Evolutionary conservation across 208 protist genomes (phyloP).

Genomic region (Trichomonas vaginalis): DNA sequence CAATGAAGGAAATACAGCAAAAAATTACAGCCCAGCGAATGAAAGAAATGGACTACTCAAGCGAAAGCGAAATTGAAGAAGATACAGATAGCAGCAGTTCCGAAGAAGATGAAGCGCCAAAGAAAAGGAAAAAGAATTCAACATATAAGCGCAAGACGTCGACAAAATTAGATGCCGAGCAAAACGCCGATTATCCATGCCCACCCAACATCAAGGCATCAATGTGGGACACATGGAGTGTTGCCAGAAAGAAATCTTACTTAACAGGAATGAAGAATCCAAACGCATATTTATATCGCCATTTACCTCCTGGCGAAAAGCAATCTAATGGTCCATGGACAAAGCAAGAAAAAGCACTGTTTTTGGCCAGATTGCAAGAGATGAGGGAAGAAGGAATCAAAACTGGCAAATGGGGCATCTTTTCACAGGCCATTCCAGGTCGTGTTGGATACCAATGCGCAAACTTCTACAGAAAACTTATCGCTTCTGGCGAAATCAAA

Average conservation of each 20-base stretch:
- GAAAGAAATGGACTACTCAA: neutral
- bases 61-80: neutral
- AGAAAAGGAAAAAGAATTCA: neutral
- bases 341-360: neutral
- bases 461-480: conserved; percentile 1
- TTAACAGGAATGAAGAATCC: neutral
- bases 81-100: neutral
- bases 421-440: conserved; percentile 44
- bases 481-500: neutral
- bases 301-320: neutral
- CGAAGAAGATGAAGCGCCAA: neutral
- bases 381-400: neutral
- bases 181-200: neutral
- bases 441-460: conserved; percentile 46
- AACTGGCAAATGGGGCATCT: conserved; percentile 45
- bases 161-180: too few relatives aligned
- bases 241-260: neutral
- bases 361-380: neutral
- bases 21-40: neutral
- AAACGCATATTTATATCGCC: neutral
- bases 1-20: neutral
- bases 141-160: neutral
- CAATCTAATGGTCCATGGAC: conserved; percentile 1
- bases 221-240: neutral
- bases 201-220: neutral